Evolutionary conservation across 768 basidiomycete genomes (phyloP).

Genomic region (Galerina marginata): DNA sequence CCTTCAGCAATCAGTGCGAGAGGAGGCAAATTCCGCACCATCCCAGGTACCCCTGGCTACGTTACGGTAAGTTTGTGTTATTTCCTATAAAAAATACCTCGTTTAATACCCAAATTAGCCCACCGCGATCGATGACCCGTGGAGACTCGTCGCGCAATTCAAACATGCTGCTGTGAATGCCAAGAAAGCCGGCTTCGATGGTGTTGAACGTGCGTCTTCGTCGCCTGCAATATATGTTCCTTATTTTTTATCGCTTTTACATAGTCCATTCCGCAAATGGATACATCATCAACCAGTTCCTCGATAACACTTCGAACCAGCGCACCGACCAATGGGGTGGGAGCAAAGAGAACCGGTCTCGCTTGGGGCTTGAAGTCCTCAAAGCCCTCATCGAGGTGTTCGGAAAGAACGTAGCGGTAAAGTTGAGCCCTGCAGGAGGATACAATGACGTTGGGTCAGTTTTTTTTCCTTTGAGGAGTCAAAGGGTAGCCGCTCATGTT

Average conservation of each 20-base stretch:
- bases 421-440: constrained; percentile 48
- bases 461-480: neutral
- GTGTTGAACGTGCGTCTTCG: constrained; percentile 45
- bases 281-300: constrained; percentile 54
- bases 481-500: neutral
- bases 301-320: constrained; percentile 49
- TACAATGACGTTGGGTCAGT: constrained; percentile 52
- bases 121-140: constrained; percentile 48
- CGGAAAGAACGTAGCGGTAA: constrained; percentile 50
- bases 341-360: constrained; percentile 56
- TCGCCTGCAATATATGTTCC: neutral
- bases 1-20: constrained; percentile 50
- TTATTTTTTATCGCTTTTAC: neutral
- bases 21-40: constrained; percentile 44
- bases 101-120: constrained; percentile 29
- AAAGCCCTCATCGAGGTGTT: constrained; percentile 47
- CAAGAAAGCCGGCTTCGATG: constrained; percentile 61
- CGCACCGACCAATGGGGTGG: constrained; percentile 69
- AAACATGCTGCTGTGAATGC: constrained; percentile 52
- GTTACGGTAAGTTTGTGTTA: constrained; percentile 38
- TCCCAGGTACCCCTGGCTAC: constrained; percentile 44
- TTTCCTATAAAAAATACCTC: too few relatives aligned
- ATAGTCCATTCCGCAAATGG: constrained; percentile 51
- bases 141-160: constrained; percentile 41
- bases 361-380: constrained; percentile 58